phyloP scores from a whole-genome alignment of 1,284 basidiomycete genomes.

The Omphalotus olearius region DNA sequence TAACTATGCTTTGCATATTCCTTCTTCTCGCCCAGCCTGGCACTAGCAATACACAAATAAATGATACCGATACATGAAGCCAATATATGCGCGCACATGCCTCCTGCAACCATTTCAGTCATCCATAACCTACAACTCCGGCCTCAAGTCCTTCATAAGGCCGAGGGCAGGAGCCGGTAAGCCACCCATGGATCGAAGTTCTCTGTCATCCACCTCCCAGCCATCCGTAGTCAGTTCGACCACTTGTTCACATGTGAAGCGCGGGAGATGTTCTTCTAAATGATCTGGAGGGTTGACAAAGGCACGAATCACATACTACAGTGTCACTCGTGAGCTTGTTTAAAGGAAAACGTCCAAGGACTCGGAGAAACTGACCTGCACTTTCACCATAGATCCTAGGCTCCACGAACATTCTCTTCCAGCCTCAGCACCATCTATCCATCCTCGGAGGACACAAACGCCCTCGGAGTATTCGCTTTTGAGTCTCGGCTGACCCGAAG shows the following conservation, averaged over 20 bases:
- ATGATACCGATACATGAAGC: no score
- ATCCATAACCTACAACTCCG: no score
- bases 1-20: no score
- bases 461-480: conserved; percentile 16
- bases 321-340: no score
- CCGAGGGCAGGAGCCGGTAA: conserved; percentile 38
- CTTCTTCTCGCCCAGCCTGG: no score
- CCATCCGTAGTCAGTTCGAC: conserved; percentile 39
- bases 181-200: conserved; percentile 34
- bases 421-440: conserved; percentile 7
- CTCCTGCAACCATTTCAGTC: no score
- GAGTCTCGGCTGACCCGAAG: conserved; percentile 7
- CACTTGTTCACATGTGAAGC: conserved; percentile 33
- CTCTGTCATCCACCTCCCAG: conserved; percentile 37
- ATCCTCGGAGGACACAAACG: conserved; percentile 13
- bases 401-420: conserved; percentile 15
- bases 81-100: no score
- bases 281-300: no score
- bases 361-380: no score
- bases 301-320: no score
- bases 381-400: conserved; percentile 1
- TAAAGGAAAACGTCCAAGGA: no score
- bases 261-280: conserved; percentile 31
- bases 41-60: no score
- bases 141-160: conserved; percentile 14